Evolutionary conservation across 2,329 filamentous ascomycete genomes (phyloP).

Genomic region (Drechslerella dactyloides): DNA sequence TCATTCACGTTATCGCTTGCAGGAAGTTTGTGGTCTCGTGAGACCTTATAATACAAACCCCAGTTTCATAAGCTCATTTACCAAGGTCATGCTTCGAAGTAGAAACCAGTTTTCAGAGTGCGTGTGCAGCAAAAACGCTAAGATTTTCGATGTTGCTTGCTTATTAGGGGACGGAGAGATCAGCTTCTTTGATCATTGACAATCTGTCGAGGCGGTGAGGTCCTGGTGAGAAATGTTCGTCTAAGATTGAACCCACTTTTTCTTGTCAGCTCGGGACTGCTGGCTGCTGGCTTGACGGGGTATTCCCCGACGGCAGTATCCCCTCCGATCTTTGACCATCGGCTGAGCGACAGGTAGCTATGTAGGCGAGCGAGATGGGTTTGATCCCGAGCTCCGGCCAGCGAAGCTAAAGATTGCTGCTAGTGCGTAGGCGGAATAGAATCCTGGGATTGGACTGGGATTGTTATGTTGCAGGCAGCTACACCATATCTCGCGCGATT

Average conservation of each 20-base stretch:
- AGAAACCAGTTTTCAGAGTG: neutral
- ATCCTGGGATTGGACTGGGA: constrained; percentile 30
- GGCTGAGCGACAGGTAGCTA: neutral
- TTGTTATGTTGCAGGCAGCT: constrained; percentile 34
- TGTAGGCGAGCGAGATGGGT: constrained; percentile 45
- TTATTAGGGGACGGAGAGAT: constrained; percentile 18
- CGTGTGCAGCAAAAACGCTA: constrained; percentile 19
- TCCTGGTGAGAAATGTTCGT: constrained; percentile 18
- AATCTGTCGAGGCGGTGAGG: constrained; percentile 29
- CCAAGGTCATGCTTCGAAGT: constrained; percentile 28
- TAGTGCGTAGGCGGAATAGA: constrained; percentile 47
- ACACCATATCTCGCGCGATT: constrained; percentile 18
- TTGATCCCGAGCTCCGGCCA: constrained; percentile 48
- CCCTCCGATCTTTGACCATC: constrained; percentile 39
- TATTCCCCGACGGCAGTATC: constrained; percentile 46
- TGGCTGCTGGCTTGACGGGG: constrained; percentile 17
- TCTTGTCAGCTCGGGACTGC: constrained; percentile 2
- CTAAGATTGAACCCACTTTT: constrained; percentile 13
- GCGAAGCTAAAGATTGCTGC: constrained; percentile 45
- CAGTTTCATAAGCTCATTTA: constrained; percentile 39
- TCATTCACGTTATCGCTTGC: constrained; percentile 29
- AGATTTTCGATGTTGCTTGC: constrained; percentile 35
- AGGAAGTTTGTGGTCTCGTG: constrained; percentile 50
- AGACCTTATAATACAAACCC: constrained; percentile 41
- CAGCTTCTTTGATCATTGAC: constrained; percentile 2